Evolutionary conservation across 2,329 filamentous ascomycete species (phyloP).

Genomic region (Paecilomyces niveus): DNA sequence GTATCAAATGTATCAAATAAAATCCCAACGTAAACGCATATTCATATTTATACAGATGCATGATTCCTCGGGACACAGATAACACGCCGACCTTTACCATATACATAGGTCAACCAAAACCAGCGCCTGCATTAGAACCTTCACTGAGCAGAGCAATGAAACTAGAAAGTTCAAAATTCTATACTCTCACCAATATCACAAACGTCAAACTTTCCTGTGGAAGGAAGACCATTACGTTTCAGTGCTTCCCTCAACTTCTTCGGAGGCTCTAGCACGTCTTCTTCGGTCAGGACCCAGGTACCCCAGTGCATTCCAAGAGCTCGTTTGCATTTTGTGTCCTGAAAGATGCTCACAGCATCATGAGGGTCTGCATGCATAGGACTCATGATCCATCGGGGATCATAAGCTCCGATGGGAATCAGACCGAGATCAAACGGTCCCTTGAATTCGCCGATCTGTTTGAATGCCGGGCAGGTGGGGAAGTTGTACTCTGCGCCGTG

Average conservation of each 20-base stretch:
- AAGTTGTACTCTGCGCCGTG: conserved; percentile 60
- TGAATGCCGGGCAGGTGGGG: conserved; percentile 76
- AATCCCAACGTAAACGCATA: background rate
- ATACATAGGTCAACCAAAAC: background rate
- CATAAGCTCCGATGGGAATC: conserved; percentile 89
- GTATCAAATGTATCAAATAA: background rate
- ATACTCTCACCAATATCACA: conserved; percentile 79
- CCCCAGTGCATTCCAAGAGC: conserved; percentile 93
- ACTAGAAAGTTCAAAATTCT: conserved; percentile 52
- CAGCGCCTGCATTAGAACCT: background rate
- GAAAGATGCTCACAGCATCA: conserved; percentile 84
- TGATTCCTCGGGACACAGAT: background rate
- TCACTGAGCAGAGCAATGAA: background rate
- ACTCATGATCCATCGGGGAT: conserved; percentile 59
- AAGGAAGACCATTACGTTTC: conserved; percentile 56
- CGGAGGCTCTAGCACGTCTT: conserved; percentile 81
- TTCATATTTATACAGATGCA: background rate
- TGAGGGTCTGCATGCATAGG: conserved; percentile 79
- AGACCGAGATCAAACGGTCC: conserved; percentile 87
- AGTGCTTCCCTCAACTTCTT: conserved; percentile 64
- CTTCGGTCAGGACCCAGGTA: conserved; percentile 74
- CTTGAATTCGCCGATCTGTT: conserved; percentile 68
- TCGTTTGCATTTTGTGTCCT: conserved; percentile 67
- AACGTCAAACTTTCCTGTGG: conserved; percentile 70
- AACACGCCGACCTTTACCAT: background rate